These are phyloP conservation scores for Parasitella parasitica DNA, from an alignment of 371 early-diverging fungal genomes.

Conservation along the genomic window DNA sequence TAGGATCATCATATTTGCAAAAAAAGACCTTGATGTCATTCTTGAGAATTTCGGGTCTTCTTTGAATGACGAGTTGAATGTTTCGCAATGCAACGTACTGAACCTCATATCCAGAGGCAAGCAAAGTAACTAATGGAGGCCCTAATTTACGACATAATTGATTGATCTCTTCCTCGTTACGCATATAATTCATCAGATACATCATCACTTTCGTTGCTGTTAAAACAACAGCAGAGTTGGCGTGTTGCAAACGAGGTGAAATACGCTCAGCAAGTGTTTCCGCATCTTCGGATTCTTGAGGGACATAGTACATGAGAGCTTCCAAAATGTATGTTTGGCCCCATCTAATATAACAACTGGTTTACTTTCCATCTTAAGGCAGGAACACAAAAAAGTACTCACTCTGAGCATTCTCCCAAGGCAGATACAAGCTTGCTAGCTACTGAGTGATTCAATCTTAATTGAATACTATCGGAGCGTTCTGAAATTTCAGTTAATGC, in stretches of 20 bases:
- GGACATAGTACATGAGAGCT: constrained; percentile 82
- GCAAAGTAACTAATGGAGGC: constrained; percentile 87
- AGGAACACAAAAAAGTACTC: constrained; percentile 19
- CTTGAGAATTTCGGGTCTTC: constrained; percentile 75
- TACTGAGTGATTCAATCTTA: constrained; percentile 71
- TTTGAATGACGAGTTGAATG: constrained; percentile 84
- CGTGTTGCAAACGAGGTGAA: constrained; percentile 92
- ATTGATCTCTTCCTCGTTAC: constrained; percentile 66
- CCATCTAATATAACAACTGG: too few relatives aligned
- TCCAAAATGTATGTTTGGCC: constrained; percentile 91
- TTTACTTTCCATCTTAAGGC: too few relatives aligned
- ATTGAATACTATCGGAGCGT: constrained; percentile 67
- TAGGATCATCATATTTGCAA: constrained; percentile 96
- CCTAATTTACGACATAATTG: constrained; percentile 80
- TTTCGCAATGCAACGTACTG: constrained; percentile 94
- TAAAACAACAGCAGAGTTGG: constrained; percentile 95
- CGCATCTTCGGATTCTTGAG: constrained; percentile 85
- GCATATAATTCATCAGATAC: constrained; percentile 89
- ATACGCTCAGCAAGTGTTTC: constrained; percentile 91
- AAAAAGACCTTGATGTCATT: constrained; percentile 92
- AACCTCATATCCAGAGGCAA: constrained; percentile 88
- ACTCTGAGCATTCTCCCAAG: constrained; percentile 95
- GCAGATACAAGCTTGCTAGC: constrained; percentile 89
- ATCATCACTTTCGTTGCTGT: constrained; percentile 86
- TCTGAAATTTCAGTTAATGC: constrained; percentile 90